Conservation (phyloP, 305 asterid species). For the Andrographis paniculata region DNA sequence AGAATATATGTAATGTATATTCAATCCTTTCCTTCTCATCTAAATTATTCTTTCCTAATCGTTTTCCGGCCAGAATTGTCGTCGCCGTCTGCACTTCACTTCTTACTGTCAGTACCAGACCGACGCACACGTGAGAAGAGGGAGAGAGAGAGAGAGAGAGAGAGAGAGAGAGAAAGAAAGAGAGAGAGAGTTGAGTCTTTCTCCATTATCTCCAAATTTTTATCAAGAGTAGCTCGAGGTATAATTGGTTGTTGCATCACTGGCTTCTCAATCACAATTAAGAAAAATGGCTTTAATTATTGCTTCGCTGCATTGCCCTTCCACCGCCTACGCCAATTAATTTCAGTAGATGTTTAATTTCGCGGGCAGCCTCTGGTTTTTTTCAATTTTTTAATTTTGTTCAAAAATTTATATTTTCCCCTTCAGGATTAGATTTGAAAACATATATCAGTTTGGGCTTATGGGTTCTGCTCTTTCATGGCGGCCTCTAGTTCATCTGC, state of each 20-base stretch:
- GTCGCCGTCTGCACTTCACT: no score
- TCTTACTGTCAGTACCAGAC: no score
- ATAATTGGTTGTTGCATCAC: conserved; percentile 7
- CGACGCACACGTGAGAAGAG: no score
- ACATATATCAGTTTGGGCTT: neutral
- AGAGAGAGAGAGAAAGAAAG: no score
- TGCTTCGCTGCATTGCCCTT: conserved; percentile 9
- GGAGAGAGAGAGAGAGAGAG: no score
- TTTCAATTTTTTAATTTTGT: no score
- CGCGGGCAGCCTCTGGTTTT: neutral
- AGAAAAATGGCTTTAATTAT: conserved; percentile 6
- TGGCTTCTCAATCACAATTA: neutral
- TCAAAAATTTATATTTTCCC: neutral
- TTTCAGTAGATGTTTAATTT: neutral
- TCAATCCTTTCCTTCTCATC: no score
- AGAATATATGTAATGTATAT: no score
- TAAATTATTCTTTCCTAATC: no score
- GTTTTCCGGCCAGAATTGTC: no score
- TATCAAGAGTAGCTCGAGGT: neutral
- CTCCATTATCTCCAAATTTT: conserved; percentile 10
- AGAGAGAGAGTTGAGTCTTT: conserved; percentile 2
- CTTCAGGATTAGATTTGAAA: conserved; percentile 5
- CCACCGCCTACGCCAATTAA: conserved; percentile 14
- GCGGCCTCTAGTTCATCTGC: neutral
- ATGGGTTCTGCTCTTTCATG: conserved; percentile 9